phyloP scores from a whole-genome alignment of 1,284 basidiomycete genomes.

The Salmacisia buchloeana region DNA sequence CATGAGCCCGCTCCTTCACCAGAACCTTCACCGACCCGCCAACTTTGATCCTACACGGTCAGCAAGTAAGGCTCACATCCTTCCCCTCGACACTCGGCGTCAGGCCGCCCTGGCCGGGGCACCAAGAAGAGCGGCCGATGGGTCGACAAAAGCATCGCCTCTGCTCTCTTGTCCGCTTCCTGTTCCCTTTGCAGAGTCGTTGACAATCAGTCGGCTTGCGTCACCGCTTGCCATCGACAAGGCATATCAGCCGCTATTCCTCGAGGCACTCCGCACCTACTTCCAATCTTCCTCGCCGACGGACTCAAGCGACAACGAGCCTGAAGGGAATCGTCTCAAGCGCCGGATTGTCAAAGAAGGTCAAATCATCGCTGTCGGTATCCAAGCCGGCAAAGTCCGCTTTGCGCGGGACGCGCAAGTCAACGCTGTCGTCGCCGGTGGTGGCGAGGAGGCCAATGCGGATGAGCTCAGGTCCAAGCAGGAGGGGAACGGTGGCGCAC shows the following conservation, averaged over 20 bases:
- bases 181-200: conserved; percentile 38
- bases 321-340: conserved; percentile 10
- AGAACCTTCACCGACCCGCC: conserved; percentile 29
- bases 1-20: conserved; percentile 31
- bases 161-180: conserved; percentile 27
- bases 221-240: conserved; percentile 72
- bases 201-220: conserved; percentile 77
- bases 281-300: conserved; percentile 55
- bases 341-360: conserved; percentile 69
- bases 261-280: conserved; percentile 64
- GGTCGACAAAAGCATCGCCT: neutral
- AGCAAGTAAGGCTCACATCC: neutral
- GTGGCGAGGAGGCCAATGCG: conserved; percentile 48
- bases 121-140: neutral
- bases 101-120: neutral
- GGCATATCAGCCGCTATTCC: conserved; percentile 65
- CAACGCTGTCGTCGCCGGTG: conserved; percentile 28
- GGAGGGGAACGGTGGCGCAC: neutral
- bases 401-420: conserved; percentile 31
- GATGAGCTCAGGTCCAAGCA: conserved; percentile 13
- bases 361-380: conserved; percentile 70
- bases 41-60: conserved; percentile 15
- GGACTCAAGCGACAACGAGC: neutral
- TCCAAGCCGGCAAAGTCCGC: conserved; percentile 56
- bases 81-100: conserved; percentile 1